Percentiles rank a stretch among this genome's conserved stretches.
phyloP scores from a whole-genome alignment of 306 rosid species.

The Nissolia schottii region DNA sequence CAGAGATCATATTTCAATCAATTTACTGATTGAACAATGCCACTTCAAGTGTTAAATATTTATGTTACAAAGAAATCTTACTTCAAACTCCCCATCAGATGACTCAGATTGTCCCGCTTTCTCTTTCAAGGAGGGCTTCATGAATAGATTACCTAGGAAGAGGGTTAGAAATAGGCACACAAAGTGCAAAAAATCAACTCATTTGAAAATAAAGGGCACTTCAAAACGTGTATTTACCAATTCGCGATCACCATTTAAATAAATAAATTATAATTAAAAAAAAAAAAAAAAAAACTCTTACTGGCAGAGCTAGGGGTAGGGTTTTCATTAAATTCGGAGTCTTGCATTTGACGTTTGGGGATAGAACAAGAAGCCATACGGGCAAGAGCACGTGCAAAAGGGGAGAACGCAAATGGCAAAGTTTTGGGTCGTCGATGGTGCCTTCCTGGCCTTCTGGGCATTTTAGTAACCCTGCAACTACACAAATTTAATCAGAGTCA shows the following conservation, averaged over 20 bases:
- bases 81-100: conserved; percentile 64
- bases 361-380: conserved; percentile 18
- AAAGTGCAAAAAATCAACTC: neutral
- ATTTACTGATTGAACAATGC: neutral
- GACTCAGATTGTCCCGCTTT: conserved; percentile 36
- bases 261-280: neutral
- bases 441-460: conserved; percentile 49
- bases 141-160: conserved; percentile 36
- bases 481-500: neutral
- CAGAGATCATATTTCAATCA: conserved; percentile 10
- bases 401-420: conserved; percentile 59
- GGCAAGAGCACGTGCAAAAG: conserved; percentile 56
- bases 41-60: neutral
- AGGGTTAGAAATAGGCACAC: neutral
- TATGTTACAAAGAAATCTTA: conserved; percentile 19
- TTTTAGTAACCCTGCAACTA: conserved; percentile 12
- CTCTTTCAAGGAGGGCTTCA: conserved; percentile 20
- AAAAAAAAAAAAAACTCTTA: neutral
- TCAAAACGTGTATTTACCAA: neutral
- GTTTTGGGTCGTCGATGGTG: conserved; percentile 17
- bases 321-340: conserved; percentile 10
- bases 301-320: conserved; percentile 22
- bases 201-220: neutral
- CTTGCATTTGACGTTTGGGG: conserved; percentile 17
- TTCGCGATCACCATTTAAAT: neutral